Conservation (phyloP, 2,329 filamentous ascomycete species). For the Apiospora aurea region DNA sequence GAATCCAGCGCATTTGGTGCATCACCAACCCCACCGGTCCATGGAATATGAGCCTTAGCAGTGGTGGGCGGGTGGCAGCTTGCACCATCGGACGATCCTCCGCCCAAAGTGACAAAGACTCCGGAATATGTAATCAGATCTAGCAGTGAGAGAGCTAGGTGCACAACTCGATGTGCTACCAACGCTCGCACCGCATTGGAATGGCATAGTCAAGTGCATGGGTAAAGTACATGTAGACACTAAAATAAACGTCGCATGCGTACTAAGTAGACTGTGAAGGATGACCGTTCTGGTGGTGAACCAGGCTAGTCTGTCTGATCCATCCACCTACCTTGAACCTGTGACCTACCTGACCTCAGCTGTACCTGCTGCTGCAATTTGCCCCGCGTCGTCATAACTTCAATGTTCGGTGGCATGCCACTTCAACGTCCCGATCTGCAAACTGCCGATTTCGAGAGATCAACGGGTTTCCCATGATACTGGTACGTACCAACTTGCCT, state of each 20-base stretch:
- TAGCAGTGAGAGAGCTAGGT: background rate
- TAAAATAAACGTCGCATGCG: too few relatives aligned
- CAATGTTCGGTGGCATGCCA: background rate
- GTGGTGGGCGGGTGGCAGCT: background rate
- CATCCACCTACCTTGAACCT: background rate
- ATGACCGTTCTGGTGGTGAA: background rate
- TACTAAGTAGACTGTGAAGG: background rate
- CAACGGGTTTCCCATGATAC: background rate
- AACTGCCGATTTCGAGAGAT: background rate
- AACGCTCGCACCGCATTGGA: background rate
- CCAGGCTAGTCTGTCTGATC: background rate
- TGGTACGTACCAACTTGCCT: background rate
- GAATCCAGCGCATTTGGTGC: background rate
- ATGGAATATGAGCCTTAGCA: background rate
- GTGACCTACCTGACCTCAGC: background rate
- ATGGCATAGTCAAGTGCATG: too few relatives aligned
- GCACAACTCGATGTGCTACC: background rate
- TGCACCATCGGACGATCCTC: background rate
- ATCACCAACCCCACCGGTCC: background rate
- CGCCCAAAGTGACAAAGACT: background rate
- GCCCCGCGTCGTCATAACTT: slow-evolving; percentile 17
- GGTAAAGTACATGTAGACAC: too few relatives aligned
- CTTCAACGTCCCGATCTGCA: slow-evolving; percentile 15
- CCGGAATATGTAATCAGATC: background rate
- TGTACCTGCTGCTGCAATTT: slow-evolving; percentile 11